phyloP scores from a whole-genome alignment of 495 filamentous ascomycete genomes.

The Echria macrotheca region DNA sequence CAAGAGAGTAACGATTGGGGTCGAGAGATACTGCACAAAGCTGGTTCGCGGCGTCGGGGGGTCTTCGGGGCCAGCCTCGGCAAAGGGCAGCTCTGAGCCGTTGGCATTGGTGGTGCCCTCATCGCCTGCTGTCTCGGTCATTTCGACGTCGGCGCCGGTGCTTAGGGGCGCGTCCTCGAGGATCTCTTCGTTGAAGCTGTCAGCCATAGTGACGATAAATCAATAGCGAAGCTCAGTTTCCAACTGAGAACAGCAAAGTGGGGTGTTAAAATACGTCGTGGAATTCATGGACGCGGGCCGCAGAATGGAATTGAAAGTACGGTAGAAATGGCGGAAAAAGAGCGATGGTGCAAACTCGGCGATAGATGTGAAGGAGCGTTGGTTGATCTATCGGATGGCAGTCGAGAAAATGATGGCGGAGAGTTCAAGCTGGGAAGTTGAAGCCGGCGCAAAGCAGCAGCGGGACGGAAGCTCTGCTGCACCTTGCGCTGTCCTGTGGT shows the following conservation, averaged over 20 bases:
- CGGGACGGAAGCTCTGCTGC: background rate
- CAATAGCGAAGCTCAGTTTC: background rate
- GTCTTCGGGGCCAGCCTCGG: slow-evolving; percentile 37
- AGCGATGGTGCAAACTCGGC: too few species aligned
- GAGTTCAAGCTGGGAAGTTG: background rate
- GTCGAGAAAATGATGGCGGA: background rate
- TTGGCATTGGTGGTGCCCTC: slow-evolving; percentile 19
- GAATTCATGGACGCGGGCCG: too few species aligned
- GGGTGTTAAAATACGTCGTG: too few species aligned
- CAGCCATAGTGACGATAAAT: slow-evolving; percentile 28
- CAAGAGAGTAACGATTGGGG: slow-evolving; percentile 72
- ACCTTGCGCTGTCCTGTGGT: too few species aligned
- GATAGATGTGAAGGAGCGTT: background rate
- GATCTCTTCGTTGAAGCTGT: slow-evolving; percentile 34
- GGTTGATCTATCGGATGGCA: background rate
- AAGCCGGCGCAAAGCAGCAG: background rate
- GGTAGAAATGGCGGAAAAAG: too few species aligned
- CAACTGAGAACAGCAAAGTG: too few species aligned
- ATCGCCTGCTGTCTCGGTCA: slow-evolving; percentile 32
- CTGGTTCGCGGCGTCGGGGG: slow-evolving; percentile 30
- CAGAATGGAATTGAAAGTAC: too few species aligned
- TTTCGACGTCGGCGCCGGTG: slow-evolving; percentile 43
- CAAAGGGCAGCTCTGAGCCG: slow-evolving; percentile 35
- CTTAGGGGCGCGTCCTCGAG: slow-evolving; percentile 33
- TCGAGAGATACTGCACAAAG: slow-evolving; percentile 60